Base-by-base conservation (phyloP, 23 red algal genomes). In the Gracilaria gracilis region DNA sequence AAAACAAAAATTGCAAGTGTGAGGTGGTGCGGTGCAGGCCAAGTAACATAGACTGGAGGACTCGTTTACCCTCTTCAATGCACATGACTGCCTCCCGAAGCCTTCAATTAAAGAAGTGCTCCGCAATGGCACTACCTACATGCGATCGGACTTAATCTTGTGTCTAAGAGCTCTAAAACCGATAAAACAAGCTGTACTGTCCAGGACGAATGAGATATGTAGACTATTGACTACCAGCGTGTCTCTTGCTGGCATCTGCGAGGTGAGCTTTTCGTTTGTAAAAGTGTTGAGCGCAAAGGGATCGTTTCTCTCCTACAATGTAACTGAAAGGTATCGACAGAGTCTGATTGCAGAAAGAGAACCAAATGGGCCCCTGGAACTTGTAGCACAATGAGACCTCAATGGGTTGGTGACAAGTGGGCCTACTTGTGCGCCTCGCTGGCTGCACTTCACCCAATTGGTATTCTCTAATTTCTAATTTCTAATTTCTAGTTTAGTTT, bases 261-360 rank as follows among this genome's bases (percentile, higher is more conserved):
- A 75, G 37, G 6, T 75, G 4, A 32, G 11, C 7, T 28, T 28
- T 9, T 75, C 42, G 6, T 75, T 75, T 21, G 13, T 7, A 39
- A 75, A 28, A 6, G 70, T 75, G 5, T 4, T 36, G 23, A 75
- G 37, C 37, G 70, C 70, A 4, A 6, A 36, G 5, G 70, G 9
- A 36, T 7, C 37, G 23, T 75, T 8, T 28, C 5, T 75, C 23
- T 75, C 70, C 23, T 49, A 75, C 42, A 75, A 75, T 20, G n/a
- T 75, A 21, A 75, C 70, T n/a, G 70, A 75, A 36, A 28, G 37
- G 19, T 75, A 75, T 39, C 70, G 70, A 34, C 34, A 36, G 70
- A 7, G 27, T 4, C 35, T 75, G 34, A n/a, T 75, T 8, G 11
- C 36, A 75, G 27, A 75, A 36, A 9, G 28, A 34, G 70, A 75